Percentiles rank a stretch among this genome's conserved stretches.
Conservation (phyloP, 2,329 filamentous ascomycete species). For the Trichoderma lentiforme region DNA sequence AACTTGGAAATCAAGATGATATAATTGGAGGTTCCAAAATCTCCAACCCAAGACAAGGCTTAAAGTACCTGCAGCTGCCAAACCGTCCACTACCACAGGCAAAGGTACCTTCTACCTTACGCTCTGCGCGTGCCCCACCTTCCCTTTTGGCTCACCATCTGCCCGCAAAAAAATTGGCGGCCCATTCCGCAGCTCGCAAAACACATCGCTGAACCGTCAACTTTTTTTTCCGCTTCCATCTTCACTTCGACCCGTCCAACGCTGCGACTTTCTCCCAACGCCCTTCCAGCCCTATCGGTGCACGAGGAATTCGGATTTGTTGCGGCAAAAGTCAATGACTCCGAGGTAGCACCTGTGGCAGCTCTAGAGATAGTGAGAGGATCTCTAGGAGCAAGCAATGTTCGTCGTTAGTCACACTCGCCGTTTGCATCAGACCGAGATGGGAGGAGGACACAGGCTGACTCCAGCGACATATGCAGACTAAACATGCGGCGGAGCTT, state of each 20-base stretch:
- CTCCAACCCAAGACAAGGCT: slow-evolving; percentile 29
- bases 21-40: not conserved
- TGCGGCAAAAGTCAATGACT: slow-evolving; percentile 49
- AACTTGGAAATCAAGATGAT: not conserved
- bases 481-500: slow-evolving; percentile 78
- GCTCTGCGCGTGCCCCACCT: slow-evolving; percentile 19
- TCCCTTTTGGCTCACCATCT: slow-evolving; percentile 17
- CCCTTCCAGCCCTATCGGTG: not conserved
- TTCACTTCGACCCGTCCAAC: not conserved
- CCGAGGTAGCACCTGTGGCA: slow-evolving; percentile 65
- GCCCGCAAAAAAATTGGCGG: slow-evolving; percentile 22
- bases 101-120: not conserved
- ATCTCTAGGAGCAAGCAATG: slow-evolving; percentile 69
- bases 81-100: not conserved
- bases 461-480: slow-evolving; percentile 41
- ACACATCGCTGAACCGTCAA: slow-evolving; percentile 10
- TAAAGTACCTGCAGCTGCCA: slow-evolving; percentile 8
- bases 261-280: not conserved
- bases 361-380: slow-evolving; percentile 77
- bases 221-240: slow-evolving; percentile 1
- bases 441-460: slow-evolving; percentile 2
- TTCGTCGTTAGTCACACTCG: slow-evolving; percentile 45
- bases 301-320: not conserved
- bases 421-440: slow-evolving; percentile 3
- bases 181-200: slow-evolving; percentile 11